A percentile compares a stretch with the other conserved stretches of the same genome.
Conservation (phyloP, 1,284 basidiomycete genomes). For the Papiliotrema nemorosa region DNA sequence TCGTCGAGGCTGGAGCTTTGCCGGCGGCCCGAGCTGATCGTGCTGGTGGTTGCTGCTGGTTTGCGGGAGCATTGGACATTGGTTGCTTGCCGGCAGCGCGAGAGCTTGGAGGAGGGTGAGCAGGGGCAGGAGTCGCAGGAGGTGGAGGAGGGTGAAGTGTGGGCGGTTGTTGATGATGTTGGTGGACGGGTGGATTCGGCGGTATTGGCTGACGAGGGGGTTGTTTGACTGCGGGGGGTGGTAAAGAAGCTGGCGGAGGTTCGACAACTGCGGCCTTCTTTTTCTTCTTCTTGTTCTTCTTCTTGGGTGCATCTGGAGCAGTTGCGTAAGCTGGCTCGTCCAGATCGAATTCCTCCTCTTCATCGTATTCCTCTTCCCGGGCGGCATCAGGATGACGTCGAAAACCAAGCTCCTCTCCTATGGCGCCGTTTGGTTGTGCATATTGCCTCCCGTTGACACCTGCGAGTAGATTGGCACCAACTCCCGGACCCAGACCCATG, state of each 20-base stretch:
- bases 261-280: conserved; percentile 44
- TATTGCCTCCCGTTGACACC: conserved; percentile 31
- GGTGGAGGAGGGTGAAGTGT: conserved; percentile 37
- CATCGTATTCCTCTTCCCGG: conserved; percentile 53
- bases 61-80: conserved; percentile 57
- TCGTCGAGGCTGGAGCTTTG: conserved; percentile 53
- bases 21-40: conserved; percentile 51
- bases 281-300: conserved; percentile 58
- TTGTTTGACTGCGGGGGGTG: conserved; percentile 34
- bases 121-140: conserved; percentile 39
- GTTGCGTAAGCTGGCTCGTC: conserved; percentile 30
- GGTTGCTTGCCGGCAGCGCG: conserved; percentile 73
- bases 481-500: conserved; percentile 44
- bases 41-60: conserved; percentile 46
- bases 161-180: conserved; percentile 22
- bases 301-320: conserved; percentile 47
- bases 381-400: conserved; percentile 53
- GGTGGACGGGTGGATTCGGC: conserved; percentile 18
- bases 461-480: conserved; percentile 40
- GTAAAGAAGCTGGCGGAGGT: conserved; percentile 42
- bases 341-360: conserved; percentile 45
- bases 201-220: conserved; percentile 24
- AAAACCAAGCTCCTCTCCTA: conserved; percentile 54
- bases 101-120: conserved; percentile 58
- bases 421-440: conserved; percentile 30